Conservation (phyloP, 1,284 basidiomycete species). For the Tylopilus microsporus region DNA sequence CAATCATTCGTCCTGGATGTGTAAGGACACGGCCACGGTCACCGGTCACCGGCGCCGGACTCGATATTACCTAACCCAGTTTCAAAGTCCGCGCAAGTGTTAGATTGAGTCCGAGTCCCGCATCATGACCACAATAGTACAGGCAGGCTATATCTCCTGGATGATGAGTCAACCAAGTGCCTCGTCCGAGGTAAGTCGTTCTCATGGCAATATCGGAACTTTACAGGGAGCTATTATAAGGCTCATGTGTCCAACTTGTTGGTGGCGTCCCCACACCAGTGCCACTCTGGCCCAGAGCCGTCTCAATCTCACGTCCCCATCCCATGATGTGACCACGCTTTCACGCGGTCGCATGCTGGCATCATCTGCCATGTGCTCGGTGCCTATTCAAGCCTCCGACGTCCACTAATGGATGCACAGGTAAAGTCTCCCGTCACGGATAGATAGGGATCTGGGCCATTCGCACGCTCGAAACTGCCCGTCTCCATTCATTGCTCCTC, state of each 20-base stretch:
- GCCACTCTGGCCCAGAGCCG: neutral
- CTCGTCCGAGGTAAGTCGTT: neutral
- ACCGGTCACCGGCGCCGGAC: no score
- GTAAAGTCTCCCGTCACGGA: neutral
- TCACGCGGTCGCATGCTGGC: neutral
- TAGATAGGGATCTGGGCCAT: neutral
- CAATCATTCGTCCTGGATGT: no score
- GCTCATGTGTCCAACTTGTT: neutral
- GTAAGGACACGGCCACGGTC: no score
- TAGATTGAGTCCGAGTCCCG: no score
- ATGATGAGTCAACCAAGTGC: no score
- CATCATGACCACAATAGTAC: no score
- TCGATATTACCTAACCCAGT: no score
- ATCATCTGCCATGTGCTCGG: neutral
- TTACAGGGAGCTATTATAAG: neutral
- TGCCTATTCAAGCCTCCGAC: no score
- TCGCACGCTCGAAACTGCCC: neutral
- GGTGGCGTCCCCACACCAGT: neutral
- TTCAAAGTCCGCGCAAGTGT: no score
- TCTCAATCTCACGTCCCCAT: neutral
- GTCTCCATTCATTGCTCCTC: neutral
- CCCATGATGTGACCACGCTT: neutral
- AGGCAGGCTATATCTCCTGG: neutral
- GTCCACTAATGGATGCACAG: neutral
- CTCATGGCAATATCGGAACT: no score